Conservation (phyloP, 352 stramenopile species). For the Sclerospora graminicola region DNA sequence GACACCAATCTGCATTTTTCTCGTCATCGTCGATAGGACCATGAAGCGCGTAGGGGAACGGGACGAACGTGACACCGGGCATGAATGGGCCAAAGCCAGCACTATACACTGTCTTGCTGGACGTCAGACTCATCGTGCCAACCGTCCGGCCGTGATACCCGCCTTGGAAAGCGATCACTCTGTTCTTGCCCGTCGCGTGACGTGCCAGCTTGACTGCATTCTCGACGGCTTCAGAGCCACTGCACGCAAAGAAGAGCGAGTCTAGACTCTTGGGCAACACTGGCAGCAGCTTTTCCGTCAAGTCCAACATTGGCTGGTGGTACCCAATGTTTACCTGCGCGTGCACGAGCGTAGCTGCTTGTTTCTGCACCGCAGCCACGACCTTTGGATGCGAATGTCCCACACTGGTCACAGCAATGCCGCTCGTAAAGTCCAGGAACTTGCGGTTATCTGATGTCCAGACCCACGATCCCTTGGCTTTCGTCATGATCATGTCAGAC, state of each 20-base stretch:
- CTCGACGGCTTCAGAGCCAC: conserved; percentile 88
- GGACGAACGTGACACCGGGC: conserved; percentile 70
- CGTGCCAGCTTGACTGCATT: conserved; percentile 90
- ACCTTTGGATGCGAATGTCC: conserved; percentile 90
- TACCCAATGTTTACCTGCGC: conserved; percentile 89
- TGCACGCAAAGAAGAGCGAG: conserved; percentile 87
- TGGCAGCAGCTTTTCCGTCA: conserved; percentile 73
- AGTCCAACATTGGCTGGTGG: conserved; percentile 87
- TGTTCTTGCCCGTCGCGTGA: conserved; percentile 82
- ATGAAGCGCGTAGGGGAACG: conserved; percentile 84
- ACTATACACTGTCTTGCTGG: conserved; percentile 85
- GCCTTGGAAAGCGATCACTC: conserved; percentile 89
- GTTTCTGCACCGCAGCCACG: conserved; percentile 83
- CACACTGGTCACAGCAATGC: conserved; percentile 88
- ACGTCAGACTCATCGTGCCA: conserved; percentile 89
- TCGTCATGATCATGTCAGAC: conserved; percentile 75
- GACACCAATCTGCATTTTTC: conserved; percentile 53
- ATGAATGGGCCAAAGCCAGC: conserved; percentile 81
- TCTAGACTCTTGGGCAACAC: conserved; percentile 73
- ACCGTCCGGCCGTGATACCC: conserved; percentile 89
- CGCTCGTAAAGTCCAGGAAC: conserved; percentile 88
- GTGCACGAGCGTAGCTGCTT: conserved; percentile 84
- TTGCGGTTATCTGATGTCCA: conserved; percentile 82
- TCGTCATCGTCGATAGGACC: conserved; percentile 75
- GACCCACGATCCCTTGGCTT: conserved; percentile 81